Base-by-base conservation (phyloP, 2,329 filamentous ascomycete species). In the Trichoderma cornu-damae region DNA sequence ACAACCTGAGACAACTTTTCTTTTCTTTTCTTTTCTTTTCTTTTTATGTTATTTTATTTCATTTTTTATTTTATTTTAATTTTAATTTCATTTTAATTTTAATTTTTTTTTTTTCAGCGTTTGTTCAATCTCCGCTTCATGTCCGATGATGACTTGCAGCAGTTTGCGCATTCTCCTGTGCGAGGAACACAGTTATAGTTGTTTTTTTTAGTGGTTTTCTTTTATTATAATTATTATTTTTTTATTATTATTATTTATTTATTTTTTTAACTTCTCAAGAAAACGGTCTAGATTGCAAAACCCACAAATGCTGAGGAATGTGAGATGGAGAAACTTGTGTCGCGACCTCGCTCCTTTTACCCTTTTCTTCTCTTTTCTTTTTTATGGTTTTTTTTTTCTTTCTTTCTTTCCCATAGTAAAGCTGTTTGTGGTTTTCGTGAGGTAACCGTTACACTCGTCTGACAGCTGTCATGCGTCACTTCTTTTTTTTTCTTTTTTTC, bases 391-490 rank as follows among this genome's bases (percentile, higher is more conserved):
- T 40, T 14, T 14, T 14, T 3, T 11, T 8, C 3, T 6, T 20
- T 16, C 18, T 14, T 35, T n/a, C 35, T 24, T 18, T 14, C 16
- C n/a, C 16, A 49, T 6, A 37, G 18, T 34, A 42, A 32, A n/a
- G 32, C 28, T 37, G 42, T 38, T 37, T 38, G 32, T 30, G 22
- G 11, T 46, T 55, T 16, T 49, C 26, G 53, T 30, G 14, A 57
- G 44, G 53, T 42, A 35, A 57, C 53, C 53, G 46, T 57, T 43
- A 49, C 53, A 57, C 44, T 30, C 26, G 43, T 34, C 44, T 57
- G 53, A 48, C 44, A 57, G 44, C 44, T 35, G 35, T 57, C 53
- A 57, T 40, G 26, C 46, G 11, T 54, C 51, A 54, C n/a, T 30
- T 28, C 35, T 26, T 24, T 35, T n/a, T 6, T 18, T 2, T 14